A percentile compares a stretch with the other conserved stretches of the same genome.
Conservation (phyloP, 306 rosid genomes). For the Rosa persica region DNA sequence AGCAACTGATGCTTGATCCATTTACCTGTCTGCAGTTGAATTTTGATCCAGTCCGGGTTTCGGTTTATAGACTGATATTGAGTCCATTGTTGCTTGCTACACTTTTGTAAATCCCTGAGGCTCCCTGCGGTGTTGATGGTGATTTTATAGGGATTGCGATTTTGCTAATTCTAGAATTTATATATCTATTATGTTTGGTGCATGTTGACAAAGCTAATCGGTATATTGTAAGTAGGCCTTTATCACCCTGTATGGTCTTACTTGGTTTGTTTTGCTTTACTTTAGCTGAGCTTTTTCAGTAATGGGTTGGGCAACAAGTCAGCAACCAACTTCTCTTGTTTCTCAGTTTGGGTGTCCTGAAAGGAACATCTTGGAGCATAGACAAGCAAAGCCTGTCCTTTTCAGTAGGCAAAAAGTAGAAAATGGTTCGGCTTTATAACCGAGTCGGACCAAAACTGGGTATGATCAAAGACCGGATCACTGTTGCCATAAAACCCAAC, state of each 20-base stretch:
- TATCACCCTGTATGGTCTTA: background rate
- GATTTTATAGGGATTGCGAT: background rate
- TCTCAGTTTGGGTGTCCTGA: background rate
- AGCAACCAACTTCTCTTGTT: background rate
- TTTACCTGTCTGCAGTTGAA: conserved; percentile 11
- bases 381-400: background rate
- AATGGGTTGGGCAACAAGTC: background rate
- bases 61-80: conserved; percentile 13
- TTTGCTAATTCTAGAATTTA: conserved; percentile 2
- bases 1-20: conserved; percentile 8
- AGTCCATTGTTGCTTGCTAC: conserved; percentile 21
- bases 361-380: background rate
- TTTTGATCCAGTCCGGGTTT: conserved; percentile 13
- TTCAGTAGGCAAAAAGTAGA: background rate
- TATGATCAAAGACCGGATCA: background rate
- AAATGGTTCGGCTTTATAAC: background rate
- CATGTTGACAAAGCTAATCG: background rate
- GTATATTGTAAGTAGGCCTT: background rate
- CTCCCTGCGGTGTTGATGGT: conserved; percentile 5
- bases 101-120: conserved; percentile 24
- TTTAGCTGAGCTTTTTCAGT: background rate
- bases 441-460: background rate
- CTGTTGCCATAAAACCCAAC: background rate
- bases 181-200: background rate
- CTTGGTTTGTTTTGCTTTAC: background rate